These are phyloP conservation scores for Termitomyces sp. DNA, from an alignment of 768 basidiomycete genomes.

Conservation along the genomic window DNA sequence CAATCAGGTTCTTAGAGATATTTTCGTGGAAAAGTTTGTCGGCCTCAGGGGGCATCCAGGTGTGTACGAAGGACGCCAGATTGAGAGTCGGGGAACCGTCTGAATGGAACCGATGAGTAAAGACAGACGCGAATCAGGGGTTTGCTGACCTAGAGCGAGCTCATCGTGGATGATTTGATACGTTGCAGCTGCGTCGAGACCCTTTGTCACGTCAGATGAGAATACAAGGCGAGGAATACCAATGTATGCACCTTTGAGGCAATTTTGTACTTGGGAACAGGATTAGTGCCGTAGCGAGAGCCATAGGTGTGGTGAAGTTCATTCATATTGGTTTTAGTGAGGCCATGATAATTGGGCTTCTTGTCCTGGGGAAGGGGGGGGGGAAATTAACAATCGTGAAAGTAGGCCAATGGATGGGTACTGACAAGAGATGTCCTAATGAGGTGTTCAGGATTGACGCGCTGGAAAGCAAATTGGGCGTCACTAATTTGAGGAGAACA, in stretches of 20 bases:
- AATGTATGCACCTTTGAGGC: slow-evolving; percentile 40
- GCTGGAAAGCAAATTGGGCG: slow-evolving; percentile 30
- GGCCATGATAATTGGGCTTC: slow-evolving; percentile 27
- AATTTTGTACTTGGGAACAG: slow-evolving; percentile 66
- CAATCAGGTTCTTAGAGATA: slow-evolving; percentile 60
- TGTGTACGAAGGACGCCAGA: slow-evolving; percentile 57
- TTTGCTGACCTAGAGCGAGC: slow-evolving; percentile 46
- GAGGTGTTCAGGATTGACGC: slow-evolving; percentile 64
- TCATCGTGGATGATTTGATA: slow-evolving; percentile 58
- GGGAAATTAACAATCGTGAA: not conserved
- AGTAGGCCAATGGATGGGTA: not conserved
- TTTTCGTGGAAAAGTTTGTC: slow-evolving; percentile 57
- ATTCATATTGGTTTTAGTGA: slow-evolving; percentile 28
- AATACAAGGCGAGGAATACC: not conserved
- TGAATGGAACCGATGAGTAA: slow-evolving; percentile 13
- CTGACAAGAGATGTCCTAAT: slow-evolving; percentile 49
- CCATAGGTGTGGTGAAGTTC: slow-evolving; percentile 44
- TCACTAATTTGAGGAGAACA: not conserved
- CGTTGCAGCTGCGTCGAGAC: slow-evolving; percentile 49
- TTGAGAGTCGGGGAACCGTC: slow-evolving; percentile 61
- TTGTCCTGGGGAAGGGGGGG: slow-evolving; percentile 44
- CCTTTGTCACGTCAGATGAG: slow-evolving; percentile 28
- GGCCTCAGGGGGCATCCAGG: slow-evolving; percentile 55
- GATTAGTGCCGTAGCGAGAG: slow-evolving; percentile 58
- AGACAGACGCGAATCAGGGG: not conserved